Percentiles rank a stretch among this genome's conserved stretches.
Evolutionary conservation across 306 rosid genomes (phyloP).

Genomic region (Trifolium subterraneum): DNA sequence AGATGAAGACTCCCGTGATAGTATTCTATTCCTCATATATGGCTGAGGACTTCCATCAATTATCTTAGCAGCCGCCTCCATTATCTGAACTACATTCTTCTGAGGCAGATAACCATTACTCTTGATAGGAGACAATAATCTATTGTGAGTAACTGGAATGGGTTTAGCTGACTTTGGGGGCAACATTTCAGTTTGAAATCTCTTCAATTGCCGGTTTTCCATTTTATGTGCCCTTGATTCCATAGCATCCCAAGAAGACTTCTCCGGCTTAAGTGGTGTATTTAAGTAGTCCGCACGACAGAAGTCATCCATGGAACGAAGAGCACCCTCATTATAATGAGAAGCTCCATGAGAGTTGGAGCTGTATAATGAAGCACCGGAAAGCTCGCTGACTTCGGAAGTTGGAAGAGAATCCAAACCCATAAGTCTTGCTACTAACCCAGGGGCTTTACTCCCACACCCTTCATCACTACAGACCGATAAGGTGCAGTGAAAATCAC

Average conservation of each 20-base stretch:
- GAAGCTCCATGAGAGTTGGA: constrained; percentile 55
- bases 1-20: constrained; percentile 64
- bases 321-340: constrained; percentile 50
- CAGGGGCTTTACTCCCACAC: constrained; percentile 70
- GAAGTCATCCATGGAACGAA: constrained; percentile 49
- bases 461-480: constrained; percentile 71
- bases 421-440: constrained; percentile 91
- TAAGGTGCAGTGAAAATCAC: constrained; percentile 60
- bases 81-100: constrained; percentile 62
- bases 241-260: constrained; percentile 54
- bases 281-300: constrained; percentile 48
- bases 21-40: constrained; percentile 51
- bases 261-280: constrained; percentile 58
- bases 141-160: constrained; percentile 80
- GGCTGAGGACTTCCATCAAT: constrained; percentile 79
- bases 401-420: constrained; percentile 87
- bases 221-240: constrained; percentile 55
- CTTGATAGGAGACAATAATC: constrained; percentile 84
- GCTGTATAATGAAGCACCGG: constrained; percentile 49
- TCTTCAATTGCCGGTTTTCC: constrained; percentile 59
- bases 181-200: constrained; percentile 84
- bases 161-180: constrained; percentile 94
- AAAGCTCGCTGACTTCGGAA: constrained; percentile 50
- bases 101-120: constrained; percentile 65
- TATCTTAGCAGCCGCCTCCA: constrained; percentile 95